Evolutionary conservation across 75 land plant genomes (phyloP).

Genomic region (Gnetum montanum): DNA sequence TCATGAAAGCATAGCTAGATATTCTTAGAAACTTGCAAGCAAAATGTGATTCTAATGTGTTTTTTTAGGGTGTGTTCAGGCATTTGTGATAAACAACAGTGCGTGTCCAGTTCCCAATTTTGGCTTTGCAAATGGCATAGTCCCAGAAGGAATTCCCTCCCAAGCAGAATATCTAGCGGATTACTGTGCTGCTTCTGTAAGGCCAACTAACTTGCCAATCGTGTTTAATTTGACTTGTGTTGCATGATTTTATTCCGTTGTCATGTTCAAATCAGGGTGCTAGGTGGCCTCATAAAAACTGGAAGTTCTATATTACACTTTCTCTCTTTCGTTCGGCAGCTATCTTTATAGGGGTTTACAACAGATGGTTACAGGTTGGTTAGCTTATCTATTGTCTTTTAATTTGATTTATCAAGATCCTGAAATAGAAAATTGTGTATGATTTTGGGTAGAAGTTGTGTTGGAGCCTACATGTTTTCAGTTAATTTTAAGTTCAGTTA

Average conservation of each 20-base stretch:
- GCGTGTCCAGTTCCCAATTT: constrained; percentile 20
- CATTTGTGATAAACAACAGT: constrained; percentile 37
- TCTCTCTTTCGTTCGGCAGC: constrained; percentile 82
- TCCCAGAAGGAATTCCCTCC: constrained; percentile 80
- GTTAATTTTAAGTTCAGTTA: no score
- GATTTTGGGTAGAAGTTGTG: no score
- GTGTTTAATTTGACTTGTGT: not conserved
- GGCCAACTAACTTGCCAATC: no score
- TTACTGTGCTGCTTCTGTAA: constrained; percentile 83
- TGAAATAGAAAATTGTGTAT: no score
- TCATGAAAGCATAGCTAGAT: not conserved
- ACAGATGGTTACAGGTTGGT: constrained; percentile 71
- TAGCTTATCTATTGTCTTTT: no score
- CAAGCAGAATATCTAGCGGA: constrained; percentile 58
- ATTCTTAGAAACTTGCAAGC: no score
- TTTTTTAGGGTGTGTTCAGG: no score
- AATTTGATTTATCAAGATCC: no score
- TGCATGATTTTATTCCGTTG: not conserved
- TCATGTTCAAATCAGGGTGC: constrained; percentile 53
- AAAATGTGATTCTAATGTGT: no score
- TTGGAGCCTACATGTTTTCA: no score
- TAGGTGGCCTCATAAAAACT: constrained; percentile 72
- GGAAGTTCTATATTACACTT: constrained; percentile 87
- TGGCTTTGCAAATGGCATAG: constrained; percentile 44
- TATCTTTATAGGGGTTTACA: constrained; percentile 76